Base-by-base conservation (phyloP, 2,329 filamentous ascomycete genomes). In the Penicillium rolfsii region DNA sequence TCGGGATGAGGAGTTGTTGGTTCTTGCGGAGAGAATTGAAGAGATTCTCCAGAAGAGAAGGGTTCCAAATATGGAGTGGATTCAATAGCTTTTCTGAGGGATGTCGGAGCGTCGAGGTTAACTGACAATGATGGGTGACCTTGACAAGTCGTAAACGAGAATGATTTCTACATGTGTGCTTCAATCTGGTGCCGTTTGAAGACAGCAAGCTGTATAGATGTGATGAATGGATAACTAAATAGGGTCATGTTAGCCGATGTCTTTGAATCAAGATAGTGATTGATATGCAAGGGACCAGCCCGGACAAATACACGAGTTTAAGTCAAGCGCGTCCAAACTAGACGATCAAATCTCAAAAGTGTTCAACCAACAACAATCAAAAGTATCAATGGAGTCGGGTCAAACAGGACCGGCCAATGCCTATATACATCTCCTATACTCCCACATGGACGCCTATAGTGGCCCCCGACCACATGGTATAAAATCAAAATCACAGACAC, bases 1-100 rank as follows among this genome's bases (percentile, higher is more conserved):
- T 79, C 79, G 73, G 2, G 87, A 89, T 66, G 76, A 76, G 41
- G 80, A 79, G 65, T 70, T 88, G 62, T 70, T 88, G 50, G 77
- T 78, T 46, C 79, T 87, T 36, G 86, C 83, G n/a, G 81, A 78
- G 59, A 71, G 76, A 49, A 76, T 87, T 28, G 82, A 85, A 67
- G 70, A 74, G 48, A 65, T 84, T 49, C 72, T 77, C 24, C 77
- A 80, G 60, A 73, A 81, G 24, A 79, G 84, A 61, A 80, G 67
- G 65, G 72, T 77, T 60, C 85, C 85, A 7, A 16, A 40, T 28
- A 3, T 60, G 43, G 38, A 38, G 26, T 30, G 26, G 26, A 48
- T 48, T 14, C 1, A 30, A 28, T 30, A 28, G 43, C 0, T 26
- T 22, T 43, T 9, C 36, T 40, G n/a, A 19, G 8, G 19, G 4